Percentiles rank a stretch among this genome's conserved stretches.
These are phyloP conservation scores for Zalaria sp. DNA, from an alignment of 2,329 filamentous ascomycete species.

Conservation along the genomic window DNA sequence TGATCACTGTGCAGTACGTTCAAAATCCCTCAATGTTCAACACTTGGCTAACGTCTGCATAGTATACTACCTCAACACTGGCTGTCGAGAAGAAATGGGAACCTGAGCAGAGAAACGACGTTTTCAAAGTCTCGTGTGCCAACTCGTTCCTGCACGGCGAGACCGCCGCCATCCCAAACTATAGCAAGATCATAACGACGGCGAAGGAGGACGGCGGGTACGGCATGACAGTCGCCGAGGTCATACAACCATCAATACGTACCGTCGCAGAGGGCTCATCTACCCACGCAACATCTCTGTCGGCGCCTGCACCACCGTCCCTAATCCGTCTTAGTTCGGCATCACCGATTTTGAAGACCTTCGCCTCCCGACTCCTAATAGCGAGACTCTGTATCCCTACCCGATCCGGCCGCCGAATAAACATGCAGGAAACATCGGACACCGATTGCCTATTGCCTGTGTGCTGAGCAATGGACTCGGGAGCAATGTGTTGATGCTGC, in stretches of 20 bases:
- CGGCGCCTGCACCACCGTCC: constrained; percentile 77
- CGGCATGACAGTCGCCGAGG: too few relatives aligned
- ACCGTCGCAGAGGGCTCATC: constrained; percentile 62
- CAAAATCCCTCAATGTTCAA: too few relatives aligned
- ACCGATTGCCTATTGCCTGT: constrained; percentile 82
- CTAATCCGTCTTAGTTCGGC: constrained; percentile 69
- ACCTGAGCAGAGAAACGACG: too few relatives aligned
- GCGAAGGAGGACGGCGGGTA: too few relatives aligned
- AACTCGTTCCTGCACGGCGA: too few relatives aligned
- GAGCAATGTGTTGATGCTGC: constrained; percentile 94
- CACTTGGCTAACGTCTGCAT: too few relatives aligned
- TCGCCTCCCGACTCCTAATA: constrained; percentile 79
- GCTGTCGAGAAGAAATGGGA: too few relatives aligned
- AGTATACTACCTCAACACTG: too few relatives aligned
- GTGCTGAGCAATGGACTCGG: constrained; percentile 70
- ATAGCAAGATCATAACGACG: too few relatives aligned
- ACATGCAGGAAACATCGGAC: constrained; percentile 89
- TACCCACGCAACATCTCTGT: constrained; percentile 85
- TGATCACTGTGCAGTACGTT: too few relatives aligned
- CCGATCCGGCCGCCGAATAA: constrained; percentile 68
- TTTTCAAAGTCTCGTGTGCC: too few relatives aligned
- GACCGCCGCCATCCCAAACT: too few relatives aligned
- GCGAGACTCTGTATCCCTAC: constrained; percentile 78
- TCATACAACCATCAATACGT: background rate
- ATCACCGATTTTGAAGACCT: constrained; percentile 84